Conservation (phyloP, 2,329 filamentous ascomycete genomes). For the Cercospora sp. region DNA sequence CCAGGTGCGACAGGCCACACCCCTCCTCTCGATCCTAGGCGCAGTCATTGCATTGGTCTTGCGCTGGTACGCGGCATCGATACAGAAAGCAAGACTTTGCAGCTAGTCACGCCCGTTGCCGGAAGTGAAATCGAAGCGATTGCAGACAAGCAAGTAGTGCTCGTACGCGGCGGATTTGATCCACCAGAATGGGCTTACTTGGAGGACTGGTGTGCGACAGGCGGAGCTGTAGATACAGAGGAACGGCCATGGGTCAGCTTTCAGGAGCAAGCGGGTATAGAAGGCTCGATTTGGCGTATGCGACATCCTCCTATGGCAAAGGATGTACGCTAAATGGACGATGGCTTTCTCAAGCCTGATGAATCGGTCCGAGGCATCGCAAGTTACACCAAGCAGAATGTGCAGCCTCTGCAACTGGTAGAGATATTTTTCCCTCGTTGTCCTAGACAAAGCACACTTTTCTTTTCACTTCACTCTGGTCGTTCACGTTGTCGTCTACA, state of each 20-base stretch:
- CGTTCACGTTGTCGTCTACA: not conserved
- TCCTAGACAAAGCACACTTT: no score
- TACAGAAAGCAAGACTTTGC: conserved; percentile 53
- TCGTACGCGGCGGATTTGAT: conserved; percentile 70
- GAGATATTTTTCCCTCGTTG: not conserved
- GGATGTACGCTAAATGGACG: conserved; percentile 3
- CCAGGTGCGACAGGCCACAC: conserved; percentile 53
- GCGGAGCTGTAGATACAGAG: conserved; percentile 7
- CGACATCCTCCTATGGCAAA: conserved; percentile 36
- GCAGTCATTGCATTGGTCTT: conserved; percentile 63
- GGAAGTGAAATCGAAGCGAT: conserved; percentile 32
- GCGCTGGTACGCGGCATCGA: conserved; percentile 73
- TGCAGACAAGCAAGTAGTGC: conserved; percentile 51
- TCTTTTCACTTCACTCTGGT: not conserved
- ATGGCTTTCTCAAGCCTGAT: not conserved
- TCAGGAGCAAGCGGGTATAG: conserved; percentile 34
- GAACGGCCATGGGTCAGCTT: conserved; percentile 36
- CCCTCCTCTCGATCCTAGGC: conserved; percentile 57
- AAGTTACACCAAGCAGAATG: not conserved
- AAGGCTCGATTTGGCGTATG: conserved; percentile 38
- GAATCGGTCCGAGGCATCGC: not conserved
- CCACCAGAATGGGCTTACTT: conserved; percentile 69
- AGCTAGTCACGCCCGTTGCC: conserved; percentile 65
- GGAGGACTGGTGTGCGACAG: conserved; percentile 57
- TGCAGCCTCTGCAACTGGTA: not conserved